A percentile compares a stretch with the other conserved stretches of the same genome.
Conservation (phyloP, 345 rosid genomes). For the Populus ilicifolia region DNA sequence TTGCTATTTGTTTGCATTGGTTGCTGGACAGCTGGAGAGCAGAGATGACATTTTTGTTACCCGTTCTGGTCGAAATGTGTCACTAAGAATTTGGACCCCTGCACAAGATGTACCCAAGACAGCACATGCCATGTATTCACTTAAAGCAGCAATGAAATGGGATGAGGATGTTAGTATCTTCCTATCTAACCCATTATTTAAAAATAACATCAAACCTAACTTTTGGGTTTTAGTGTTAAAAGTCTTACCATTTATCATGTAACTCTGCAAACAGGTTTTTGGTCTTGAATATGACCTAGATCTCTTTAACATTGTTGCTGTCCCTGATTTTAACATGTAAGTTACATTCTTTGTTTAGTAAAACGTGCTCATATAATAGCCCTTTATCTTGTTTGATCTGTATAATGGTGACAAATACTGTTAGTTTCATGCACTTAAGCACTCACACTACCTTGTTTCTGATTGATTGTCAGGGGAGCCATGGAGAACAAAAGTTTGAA, state of each 20-base stretch:
- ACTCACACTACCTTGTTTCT: not conserved
- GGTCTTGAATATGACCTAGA: slow-evolving; percentile 97
- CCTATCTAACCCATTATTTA: not conserved
- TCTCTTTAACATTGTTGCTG: slow-evolving; percentile 97
- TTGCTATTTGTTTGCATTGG: slow-evolving; percentile 89
- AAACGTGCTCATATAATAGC: not conserved
- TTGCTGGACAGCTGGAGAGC: slow-evolving; percentile 87
- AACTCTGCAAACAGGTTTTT: slow-evolving; percentile 56
- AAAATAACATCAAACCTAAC: not conserved
- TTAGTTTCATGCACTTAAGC: not conserved
- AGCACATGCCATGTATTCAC: slow-evolving; percentile 95
- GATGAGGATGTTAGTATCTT: slow-evolving; percentile 78
- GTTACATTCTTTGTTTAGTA: slow-evolving; percentile 20
- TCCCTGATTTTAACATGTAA: slow-evolving; percentile 97
- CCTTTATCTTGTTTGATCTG: not conserved
- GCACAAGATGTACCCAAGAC: slow-evolving; percentile 89
- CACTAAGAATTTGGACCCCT: slow-evolving; percentile 91
- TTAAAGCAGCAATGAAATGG: slow-evolving; percentile 99
- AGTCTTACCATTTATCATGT: not conserved
- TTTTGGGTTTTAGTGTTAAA: slow-evolving; percentile 10
- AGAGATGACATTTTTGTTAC: slow-evolving; percentile 83
- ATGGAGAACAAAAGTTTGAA: slow-evolving; percentile 99
- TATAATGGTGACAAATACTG: slow-evolving; percentile 3
- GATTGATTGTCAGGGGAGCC: slow-evolving; percentile 76
- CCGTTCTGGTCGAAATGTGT: slow-evolving; percentile 74